A percentile compares a stretch with the other conserved stretches of the same genome.
phyloP scores from a whole-genome alignment of 1,284 basidiomycete species.

The Phellopilus nigrolimitatus region DNA sequence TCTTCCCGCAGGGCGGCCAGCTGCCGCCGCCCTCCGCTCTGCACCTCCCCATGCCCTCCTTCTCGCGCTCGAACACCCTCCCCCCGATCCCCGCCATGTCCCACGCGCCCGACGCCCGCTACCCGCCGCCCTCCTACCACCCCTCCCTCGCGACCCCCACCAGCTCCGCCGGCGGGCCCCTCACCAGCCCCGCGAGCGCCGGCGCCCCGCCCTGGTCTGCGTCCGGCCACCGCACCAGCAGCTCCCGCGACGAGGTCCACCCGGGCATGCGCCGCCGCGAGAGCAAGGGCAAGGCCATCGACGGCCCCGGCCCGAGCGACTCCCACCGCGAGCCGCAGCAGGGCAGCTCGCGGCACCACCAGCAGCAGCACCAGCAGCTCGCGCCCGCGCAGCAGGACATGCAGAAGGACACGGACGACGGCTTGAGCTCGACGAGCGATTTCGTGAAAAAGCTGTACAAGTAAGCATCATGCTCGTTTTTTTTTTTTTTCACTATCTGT shows the following conservation, averaged over 20 bases:
- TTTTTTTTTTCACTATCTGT: not conserved
- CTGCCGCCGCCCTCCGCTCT: conserved; percentile 43
- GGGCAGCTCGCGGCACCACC: conserved; percentile 2
- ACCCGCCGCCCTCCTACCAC: conserved; percentile 33
- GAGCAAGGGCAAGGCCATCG: conserved; percentile 16
- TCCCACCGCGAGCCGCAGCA: conserved; percentile 1
- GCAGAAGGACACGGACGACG: conserved; percentile 43
- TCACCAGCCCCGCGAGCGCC: conserved; percentile 8
- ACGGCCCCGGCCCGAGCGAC: conserved; percentile 4
- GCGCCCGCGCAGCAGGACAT: conserved; percentile 17
- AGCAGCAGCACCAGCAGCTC: not conserved
- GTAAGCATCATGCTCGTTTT: too few relatives aligned
- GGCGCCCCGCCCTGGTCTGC: conserved; percentile 7
- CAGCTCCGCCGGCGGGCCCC: conserved; percentile 10
- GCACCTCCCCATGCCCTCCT: conserved; percentile 32
- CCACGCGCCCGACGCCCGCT: conserved; percentile 25
- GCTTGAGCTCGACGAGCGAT: conserved; percentile 75
- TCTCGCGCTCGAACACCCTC: conserved; percentile 35
- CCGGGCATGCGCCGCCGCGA: conserved; percentile 14
- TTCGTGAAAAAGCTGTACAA: conserved; percentile 97
- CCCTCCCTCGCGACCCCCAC: conserved; percentile 21
- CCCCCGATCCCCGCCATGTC: conserved; percentile 33
- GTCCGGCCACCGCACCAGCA: conserved; percentile 16
- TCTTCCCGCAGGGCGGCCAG: conserved; percentile 30
- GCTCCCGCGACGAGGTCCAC: conserved; percentile 16